Base-by-base conservation (phyloP, 805 yeast genomes). In the Teunomyces kruisii region DNA sequence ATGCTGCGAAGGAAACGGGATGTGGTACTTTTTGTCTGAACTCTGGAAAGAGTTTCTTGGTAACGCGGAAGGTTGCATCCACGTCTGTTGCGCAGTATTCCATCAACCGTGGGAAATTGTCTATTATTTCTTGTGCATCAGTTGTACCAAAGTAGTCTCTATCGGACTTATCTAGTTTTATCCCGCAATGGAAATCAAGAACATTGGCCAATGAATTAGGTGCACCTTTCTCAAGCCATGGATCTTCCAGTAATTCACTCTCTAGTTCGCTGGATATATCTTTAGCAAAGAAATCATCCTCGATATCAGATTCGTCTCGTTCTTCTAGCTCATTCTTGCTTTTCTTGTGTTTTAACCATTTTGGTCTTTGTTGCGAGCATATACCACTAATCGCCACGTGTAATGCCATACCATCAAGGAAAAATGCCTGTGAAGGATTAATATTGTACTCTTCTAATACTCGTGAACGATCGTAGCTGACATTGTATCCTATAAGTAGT, bases 361-460 rank as follows among this genome's bases (percentile, higher is more conserved):
- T 74, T 0, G 89, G 85, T 49, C 98, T 67, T 58, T 94, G 99
- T 54, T 88, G 82, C 2, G 97, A 88, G 61, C 97, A 88, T 79
- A 94, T 84, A 0, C 99, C 99, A 41, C 85, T 81, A 0, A 83
- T 80, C 1, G 98, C 95, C 28, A 91, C 81, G 64, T 94, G 99
- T 14, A 94, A 67, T 1, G 97, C 85, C 90, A 92, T 87, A 1
- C 96, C 91, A 63, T 94, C 99, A 46, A 95, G 52, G 57, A 72
- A 94, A 64, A 89, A 90, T 1, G 88, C 86, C 52, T 84, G 81
- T 0, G 96, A 74, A 37, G 73, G 78, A 27, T 70, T 63, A 29
- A 91, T 59, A 54, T 76, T 74, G 65, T 94, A 94, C 61, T 94
- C 99, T 44, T 94, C 97, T 26, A 70, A 53, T 1, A 92, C 80